phyloP scores from a whole-genome alignment of 495 filamentous ascomycete species.

The Hypoxylon intermedium region DNA sequence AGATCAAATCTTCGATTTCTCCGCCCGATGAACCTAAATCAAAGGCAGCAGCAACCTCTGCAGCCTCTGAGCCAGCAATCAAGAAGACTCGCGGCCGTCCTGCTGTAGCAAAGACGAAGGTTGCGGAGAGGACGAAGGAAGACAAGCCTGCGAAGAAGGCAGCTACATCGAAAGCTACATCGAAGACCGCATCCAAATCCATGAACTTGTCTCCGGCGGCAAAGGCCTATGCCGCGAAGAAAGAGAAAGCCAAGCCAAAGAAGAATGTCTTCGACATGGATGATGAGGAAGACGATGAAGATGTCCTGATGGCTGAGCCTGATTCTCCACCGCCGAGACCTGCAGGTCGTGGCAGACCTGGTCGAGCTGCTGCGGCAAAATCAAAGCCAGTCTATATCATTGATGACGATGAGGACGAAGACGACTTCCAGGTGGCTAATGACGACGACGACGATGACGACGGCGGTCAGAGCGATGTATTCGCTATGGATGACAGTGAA shows the following conservation, averaged over 20 bases:
- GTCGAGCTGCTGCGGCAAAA: slow-evolving; percentile 54
- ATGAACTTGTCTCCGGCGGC: slow-evolving; percentile 72
- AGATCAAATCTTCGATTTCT: slow-evolving; percentile 42
- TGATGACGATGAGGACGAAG: slow-evolving; percentile 54
- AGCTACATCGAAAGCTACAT: slow-evolving; percentile 39
- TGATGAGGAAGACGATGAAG: slow-evolving; percentile 50
- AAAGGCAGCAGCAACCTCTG: slow-evolving; percentile 46
- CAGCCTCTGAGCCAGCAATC: slow-evolving; percentile 43
- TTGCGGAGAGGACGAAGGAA: slow-evolving; percentile 21
- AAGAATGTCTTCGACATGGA: slow-evolving; percentile 53
- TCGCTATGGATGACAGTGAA: slow-evolving; percentile 46
- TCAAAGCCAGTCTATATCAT: slow-evolving; percentile 50
- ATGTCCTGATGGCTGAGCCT: slow-evolving; percentile 47
- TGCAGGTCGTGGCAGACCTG: slow-evolving; percentile 50
- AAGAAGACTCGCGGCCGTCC: slow-evolving; percentile 62
- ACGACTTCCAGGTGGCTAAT: slow-evolving; percentile 40
- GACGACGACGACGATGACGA: slow-evolving; percentile 27
- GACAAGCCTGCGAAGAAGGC: slow-evolving; percentile 45
- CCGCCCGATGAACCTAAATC: slow-evolving; percentile 48
- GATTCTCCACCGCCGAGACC: slow-evolving; percentile 52
- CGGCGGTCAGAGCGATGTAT: slow-evolving; percentile 31
- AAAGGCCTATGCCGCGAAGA: slow-evolving; percentile 81
- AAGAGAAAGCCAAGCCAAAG: slow-evolving; percentile 62
- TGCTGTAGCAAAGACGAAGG: slow-evolving; percentile 55
- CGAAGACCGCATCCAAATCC: slow-evolving; percentile 45